Conservation (phyloP, 2,329 filamentous ascomycete genomes). For the Xylaria sp. region DNA sequence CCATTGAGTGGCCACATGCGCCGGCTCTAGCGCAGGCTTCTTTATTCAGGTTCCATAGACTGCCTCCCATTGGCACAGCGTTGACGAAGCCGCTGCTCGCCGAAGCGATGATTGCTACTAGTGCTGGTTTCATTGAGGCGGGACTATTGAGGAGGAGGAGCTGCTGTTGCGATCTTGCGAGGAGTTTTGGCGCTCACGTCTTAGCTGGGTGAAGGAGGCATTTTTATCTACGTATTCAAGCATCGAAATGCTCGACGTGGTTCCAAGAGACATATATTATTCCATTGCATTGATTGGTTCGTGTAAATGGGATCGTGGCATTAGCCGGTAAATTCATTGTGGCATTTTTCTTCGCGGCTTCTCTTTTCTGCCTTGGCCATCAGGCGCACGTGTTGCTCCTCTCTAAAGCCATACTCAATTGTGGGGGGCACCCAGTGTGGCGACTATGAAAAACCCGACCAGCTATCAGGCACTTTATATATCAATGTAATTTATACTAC, state of each 20-base stretch:
- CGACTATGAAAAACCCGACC: too few species aligned
- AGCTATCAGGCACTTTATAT: too few species aligned
- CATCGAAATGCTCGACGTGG: not conserved
- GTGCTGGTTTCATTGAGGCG: constrained; percentile 12
- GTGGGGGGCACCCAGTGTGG: too few species aligned
- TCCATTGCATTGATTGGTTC: constrained; percentile 13
- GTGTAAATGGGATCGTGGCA: constrained; percentile 10
- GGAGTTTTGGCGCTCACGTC: not conserved
- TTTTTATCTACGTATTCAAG: not conserved
- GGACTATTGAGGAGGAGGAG: not conserved
- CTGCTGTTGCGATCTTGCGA: not conserved
- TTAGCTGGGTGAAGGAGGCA: not conserved
- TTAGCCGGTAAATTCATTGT: constrained; percentile 15
- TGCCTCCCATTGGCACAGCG: constrained; percentile 20
- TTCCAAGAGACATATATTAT: constrained; percentile 17
- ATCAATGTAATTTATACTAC: too few species aligned
- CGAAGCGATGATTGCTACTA: not conserved
- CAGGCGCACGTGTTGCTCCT: not conserved
- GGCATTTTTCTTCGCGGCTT: not conserved
- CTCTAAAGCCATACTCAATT: not conserved
- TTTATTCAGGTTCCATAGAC: constrained; percentile 19
- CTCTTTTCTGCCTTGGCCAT: not conserved
- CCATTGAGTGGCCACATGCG: constrained; percentile 24
- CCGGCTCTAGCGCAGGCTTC: constrained; percentile 19
- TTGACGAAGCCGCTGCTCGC: not conserved